Evolutionary conservation across 208 protist species (phyloP).

Genomic region (Balamuthia mandrillaris): DNA sequence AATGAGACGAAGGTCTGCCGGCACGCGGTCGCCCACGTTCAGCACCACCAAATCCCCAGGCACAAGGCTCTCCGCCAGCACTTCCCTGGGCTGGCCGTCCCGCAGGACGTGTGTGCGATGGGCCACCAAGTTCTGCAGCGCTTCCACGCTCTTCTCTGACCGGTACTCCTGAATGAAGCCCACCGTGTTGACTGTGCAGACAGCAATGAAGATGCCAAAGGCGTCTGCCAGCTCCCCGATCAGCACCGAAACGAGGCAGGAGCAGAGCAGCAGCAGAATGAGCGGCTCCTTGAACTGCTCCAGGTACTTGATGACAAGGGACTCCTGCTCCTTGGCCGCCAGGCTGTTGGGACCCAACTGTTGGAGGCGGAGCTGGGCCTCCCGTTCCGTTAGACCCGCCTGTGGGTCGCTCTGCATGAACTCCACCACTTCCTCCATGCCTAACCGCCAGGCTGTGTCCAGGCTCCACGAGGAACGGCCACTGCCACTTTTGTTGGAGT

Average conservation of each 20-base stretch:
- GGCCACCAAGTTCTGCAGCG: slow-evolving; percentile 61
- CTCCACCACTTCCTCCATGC: slow-evolving; percentile 14
- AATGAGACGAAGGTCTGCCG: slow-evolving; percentile 89
- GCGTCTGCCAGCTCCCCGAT: slow-evolving; percentile 63
- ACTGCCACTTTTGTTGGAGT: no score
- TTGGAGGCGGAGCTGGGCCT: not conserved
- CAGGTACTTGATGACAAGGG: slow-evolving; percentile 39
- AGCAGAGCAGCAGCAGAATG: slow-evolving; percentile 51
- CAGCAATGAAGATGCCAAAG: slow-evolving; percentile 63
- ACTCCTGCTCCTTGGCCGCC: slow-evolving; percentile 15
- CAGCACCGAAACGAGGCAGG: slow-evolving; percentile 46
- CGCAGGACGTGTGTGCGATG: slow-evolving; percentile 56
- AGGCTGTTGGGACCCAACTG: slow-evolving; percentile 1
- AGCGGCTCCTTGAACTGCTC: slow-evolving; percentile 55
- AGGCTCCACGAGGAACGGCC: no score
- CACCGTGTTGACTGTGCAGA: slow-evolving; percentile 64
- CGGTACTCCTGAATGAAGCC: slow-evolving; percentile 70
- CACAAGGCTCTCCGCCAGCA: slow-evolving; percentile 68
- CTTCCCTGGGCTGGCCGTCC: slow-evolving; percentile 47
- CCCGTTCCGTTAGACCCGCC: not conserved
- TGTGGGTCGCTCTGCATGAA: not conserved
- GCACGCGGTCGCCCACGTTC: slow-evolving; percentile 87
- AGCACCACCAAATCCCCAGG: slow-evolving; percentile 91
- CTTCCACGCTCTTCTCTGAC: slow-evolving; percentile 59
- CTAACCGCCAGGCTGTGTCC: no score